Percentiles rank a stretch among this genome's conserved stretches.
These are phyloP conservation scores for Ogataea dorogensis DNA, from an alignment of 805 yeast species.

Conservation along the genomic window DNA sequence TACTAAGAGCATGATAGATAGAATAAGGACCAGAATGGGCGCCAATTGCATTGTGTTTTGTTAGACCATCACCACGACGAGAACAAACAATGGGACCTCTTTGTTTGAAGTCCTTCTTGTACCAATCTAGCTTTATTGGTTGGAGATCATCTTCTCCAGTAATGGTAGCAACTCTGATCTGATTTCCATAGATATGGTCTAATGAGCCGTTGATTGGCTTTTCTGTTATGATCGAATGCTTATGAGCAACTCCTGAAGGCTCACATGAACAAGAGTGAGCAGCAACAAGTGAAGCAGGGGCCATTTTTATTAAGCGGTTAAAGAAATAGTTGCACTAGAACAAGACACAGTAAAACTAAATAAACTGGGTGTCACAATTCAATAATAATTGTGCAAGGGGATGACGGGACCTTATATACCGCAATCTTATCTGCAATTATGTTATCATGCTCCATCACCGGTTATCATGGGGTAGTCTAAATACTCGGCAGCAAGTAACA, in stretches of 20 bases:
- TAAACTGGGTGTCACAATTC: too few species aligned
- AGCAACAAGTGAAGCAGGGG: conserved; percentile 12
- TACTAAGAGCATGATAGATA: conserved; percentile 63
- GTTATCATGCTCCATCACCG: neutral
- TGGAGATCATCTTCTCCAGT: conserved; percentile 47
- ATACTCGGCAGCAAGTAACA: neutral
- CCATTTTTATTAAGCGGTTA: conserved; percentile 10
- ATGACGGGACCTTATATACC: conserved; percentile 2
- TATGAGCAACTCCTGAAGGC: conserved; percentile 3
- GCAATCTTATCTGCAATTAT: neutral
- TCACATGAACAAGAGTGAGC: conserved; percentile 8
- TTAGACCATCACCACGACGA: conserved; percentile 46
- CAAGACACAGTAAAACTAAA: too few species aligned
- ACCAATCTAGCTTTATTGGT: conserved; percentile 56
- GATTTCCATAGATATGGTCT: conserved; percentile 29
- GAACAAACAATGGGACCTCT: conserved; percentile 62
- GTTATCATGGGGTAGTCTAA: too few species aligned
- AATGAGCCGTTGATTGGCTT: conserved; percentile 22
- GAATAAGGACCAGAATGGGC: conserved; percentile 65
- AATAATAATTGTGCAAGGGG: too few species aligned
- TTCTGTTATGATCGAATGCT: conserved; percentile 1
- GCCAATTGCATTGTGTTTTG: conserved; percentile 61
- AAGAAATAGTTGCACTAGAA: neutral
- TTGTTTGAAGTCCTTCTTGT: conserved; percentile 42
- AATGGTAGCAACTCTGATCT: conserved; percentile 50